These are phyloP conservation scores for Amanita thiersii DNA, from an alignment of 768 basidiomycete genomes.

Conservation along the genomic window DNA sequence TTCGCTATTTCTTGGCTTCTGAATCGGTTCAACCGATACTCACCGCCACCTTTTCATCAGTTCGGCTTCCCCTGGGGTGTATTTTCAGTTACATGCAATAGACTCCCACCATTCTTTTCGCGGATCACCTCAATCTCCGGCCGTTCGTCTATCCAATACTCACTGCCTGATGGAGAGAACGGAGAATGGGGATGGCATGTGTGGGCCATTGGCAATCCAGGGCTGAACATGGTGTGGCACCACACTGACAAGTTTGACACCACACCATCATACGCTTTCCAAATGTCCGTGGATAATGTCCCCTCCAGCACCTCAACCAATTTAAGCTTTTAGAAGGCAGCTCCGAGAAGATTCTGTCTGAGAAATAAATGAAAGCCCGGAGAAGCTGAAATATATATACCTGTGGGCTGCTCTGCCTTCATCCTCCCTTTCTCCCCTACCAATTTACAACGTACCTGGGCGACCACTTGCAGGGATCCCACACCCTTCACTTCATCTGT, in stretches of 20 bases:
- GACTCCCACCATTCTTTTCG: too few relatives aligned
- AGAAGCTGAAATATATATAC: conserved; percentile 8
- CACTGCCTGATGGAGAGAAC: too few relatives aligned
- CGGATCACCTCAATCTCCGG: too few relatives aligned
- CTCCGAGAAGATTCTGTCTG: conserved; percentile 6
- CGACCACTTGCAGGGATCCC: conserved; percentile 2
- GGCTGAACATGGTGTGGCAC: not conserved
- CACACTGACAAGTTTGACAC: not conserved
- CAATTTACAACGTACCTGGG: conserved; percentile 6
- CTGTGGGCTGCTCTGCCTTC: conserved; percentile 5
- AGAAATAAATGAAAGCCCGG: conserved; percentile 5
- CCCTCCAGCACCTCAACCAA: conserved; percentile 2
- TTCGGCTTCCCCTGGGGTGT: too few relatives aligned
- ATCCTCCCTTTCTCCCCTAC: conserved; percentile 3
- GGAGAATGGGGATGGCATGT: too few relatives aligned
- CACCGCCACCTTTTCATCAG: too few relatives aligned
- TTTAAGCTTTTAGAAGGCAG: conserved; percentile 8
- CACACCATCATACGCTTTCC: conserved; percentile 2
- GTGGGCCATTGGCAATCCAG: too few relatives aligned
- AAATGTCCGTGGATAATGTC: conserved; percentile 2
- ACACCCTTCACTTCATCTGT: not conserved
- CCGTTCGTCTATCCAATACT: too few relatives aligned
- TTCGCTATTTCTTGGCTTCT: too few relatives aligned
- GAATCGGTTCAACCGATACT: too few relatives aligned
- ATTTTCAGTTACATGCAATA: too few relatives aligned